Conservation (phyloP, 225 moss, liverwort and hornwort genomes). For the Physcomitrellopsis africana region DNA sequence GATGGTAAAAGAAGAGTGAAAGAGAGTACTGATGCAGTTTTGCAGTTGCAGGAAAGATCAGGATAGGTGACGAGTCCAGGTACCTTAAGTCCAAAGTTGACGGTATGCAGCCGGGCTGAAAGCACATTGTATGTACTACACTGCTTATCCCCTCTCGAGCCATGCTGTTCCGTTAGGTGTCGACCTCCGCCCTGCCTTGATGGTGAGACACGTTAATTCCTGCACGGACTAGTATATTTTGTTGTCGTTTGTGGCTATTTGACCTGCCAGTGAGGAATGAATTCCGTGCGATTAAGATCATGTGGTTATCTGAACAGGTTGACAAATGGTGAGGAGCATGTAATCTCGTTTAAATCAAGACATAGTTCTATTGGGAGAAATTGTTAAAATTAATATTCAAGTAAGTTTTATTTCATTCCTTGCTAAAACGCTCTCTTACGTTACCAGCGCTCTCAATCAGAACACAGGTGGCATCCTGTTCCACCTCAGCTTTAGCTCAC, state of each 20-base stretch:
- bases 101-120: slow-evolving; percentile 64
- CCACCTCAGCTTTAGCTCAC: background rate
- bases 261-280: background rate
- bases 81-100: slow-evolving; percentile 59
- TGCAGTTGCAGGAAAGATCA: slow-evolving; percentile 73
- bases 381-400: slow-evolving; percentile 36
- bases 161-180: slow-evolving; percentile 40
- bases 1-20: background rate
- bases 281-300: slow-evolving; percentile 20
- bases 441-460: slow-evolving; percentile 20
- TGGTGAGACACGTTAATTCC: slow-evolving; percentile 31
- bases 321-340: slow-evolving; percentile 49
- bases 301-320: slow-evolving; percentile 45
- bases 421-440: slow-evolving; percentile 27
- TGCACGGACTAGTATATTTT: background rate
- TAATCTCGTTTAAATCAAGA: slow-evolving; percentile 71
- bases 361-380: slow-evolving; percentile 53
- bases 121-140: slow-evolving; percentile 57
- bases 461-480: slow-evolving; percentile 21
- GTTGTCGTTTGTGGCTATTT: background rate
- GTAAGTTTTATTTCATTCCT: slow-evolving; percentile 37
- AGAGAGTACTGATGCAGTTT: slow-evolving; percentile 25
- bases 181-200: slow-evolving; percentile 59
- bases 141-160: slow-evolving; percentile 49
- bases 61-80: slow-evolving; percentile 62